These are phyloP conservation scores for Punctularia strigosozonata DNA, from an alignment of 768 basidiomycete species.

Conservation along the genomic window DNA sequence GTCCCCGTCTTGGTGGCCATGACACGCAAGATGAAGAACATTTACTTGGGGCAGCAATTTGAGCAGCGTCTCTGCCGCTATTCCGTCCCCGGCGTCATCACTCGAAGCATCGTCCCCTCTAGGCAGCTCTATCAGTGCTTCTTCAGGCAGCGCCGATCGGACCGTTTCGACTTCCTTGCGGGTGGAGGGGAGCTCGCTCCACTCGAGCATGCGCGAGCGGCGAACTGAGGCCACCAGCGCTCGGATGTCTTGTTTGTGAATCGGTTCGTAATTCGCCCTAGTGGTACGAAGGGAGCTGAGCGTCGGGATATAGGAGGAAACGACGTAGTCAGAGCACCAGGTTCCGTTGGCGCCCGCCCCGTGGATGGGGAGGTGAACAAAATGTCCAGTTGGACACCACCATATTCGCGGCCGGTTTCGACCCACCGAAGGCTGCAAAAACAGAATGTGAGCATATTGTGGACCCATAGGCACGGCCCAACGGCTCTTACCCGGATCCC, in stretches of 20 bases:
- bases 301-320: constrained; percentile 4
- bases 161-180: not conserved
- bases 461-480: no score
- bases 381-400: not conserved
- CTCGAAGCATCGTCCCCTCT: no score
- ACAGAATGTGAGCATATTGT: not conserved
- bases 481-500: not conserved
- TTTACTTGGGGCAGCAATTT: no score
- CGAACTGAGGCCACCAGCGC: not conserved
- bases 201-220: not conserved
- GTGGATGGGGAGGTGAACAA: not conserved
- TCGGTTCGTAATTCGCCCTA: no score
- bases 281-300: constrained; percentile 1
- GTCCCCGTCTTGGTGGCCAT: constrained; percentile 7
- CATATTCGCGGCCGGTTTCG: not conserved
- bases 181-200: not conserved
- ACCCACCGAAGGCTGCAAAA: no score
- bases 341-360: not conserved
- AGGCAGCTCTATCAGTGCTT: no score
- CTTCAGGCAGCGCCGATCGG: not conserved
- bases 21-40: constrained; percentile 8
- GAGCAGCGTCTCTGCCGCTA: not conserved
- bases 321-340: not conserved
- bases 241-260: no score
- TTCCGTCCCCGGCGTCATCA: not conserved